A percentile compares a stretch with the other conserved stretches of the same genome.
Conservation (phyloP, 2,329 filamentous ascomycete species). For the Microdochium bolleyi region DNA sequence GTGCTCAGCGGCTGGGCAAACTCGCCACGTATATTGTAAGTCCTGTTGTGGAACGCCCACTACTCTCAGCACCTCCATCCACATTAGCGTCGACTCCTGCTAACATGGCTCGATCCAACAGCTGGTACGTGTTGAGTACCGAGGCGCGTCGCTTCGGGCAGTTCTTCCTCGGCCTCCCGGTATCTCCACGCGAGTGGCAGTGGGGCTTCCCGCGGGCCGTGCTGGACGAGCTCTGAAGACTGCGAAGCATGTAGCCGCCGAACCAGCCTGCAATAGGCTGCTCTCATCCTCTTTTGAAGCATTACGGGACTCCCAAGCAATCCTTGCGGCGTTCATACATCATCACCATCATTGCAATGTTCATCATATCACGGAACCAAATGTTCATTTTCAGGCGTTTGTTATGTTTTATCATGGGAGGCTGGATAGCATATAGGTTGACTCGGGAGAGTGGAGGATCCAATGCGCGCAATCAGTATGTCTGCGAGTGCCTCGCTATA, state of each 20-base stretch:
- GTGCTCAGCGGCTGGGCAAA: conserved; percentile 64
- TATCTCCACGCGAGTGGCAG: conserved; percentile 38
- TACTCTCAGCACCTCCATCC: neutral
- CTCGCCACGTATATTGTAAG: conserved; percentile 64
- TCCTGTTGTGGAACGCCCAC: conserved; percentile 17
- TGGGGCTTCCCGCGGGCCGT: conserved; percentile 8
- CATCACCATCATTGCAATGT: no score
- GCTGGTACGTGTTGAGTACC: conserved; percentile 32
- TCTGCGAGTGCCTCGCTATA: no score
- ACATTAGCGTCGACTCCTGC: conserved; percentile 1
- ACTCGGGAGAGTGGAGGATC: no score
- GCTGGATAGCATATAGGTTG: no score
- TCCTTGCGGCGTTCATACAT: no score
- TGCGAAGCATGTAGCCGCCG: neutral
- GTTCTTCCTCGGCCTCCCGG: conserved; percentile 44
- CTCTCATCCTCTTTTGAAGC: neutral
- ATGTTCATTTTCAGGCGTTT: no score
- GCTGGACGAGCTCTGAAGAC: conserved; percentile 37
- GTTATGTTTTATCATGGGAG: no score
- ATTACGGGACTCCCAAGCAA: no score
- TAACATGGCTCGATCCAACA: conserved; percentile 13
- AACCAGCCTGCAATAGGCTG: neutral
- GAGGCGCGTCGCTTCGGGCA: conserved; percentile 40
- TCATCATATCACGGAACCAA: no score
- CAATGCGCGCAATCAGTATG: no score